phyloP scores from a whole-genome alignment of 352 stramenopile species.

The Phytophthora sojae region DNA sequence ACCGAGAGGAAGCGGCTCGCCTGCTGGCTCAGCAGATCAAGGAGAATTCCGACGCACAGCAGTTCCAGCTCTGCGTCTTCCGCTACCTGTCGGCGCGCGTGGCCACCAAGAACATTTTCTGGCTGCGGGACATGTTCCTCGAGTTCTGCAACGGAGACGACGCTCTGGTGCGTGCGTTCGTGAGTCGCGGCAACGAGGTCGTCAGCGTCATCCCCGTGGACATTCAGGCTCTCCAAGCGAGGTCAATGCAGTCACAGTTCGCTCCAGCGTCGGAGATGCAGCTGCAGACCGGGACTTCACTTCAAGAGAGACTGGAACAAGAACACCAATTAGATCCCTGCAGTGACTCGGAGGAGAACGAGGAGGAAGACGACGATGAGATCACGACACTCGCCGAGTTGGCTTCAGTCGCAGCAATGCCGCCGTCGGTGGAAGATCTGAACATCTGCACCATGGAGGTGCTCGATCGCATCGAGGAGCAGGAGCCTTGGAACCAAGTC shows the following conservation, averaged over 20 bases:
- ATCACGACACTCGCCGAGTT: neutral
- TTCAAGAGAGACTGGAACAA: neutral
- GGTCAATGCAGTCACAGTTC: neutral
- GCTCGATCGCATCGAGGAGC: constrained; percentile 31
- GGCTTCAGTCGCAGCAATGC: neutral
- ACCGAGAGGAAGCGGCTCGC: constrained; percentile 19
- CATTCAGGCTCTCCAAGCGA: neutral
- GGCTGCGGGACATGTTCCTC: neutral
- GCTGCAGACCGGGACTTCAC: neutral
- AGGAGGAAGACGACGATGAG: neutral
- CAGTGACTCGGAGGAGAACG: neutral
- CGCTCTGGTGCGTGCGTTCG: neutral
- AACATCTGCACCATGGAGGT: constrained; percentile 15
- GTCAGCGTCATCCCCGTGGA: neutral
- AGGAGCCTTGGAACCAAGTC: constrained; percentile 33
- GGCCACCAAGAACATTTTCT: neutral
- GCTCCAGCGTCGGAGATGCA: neutral
- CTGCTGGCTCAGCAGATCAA: constrained; percentile 17
- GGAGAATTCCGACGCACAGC: neutral
- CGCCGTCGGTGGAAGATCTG: neutral
- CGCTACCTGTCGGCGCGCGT: neutral
- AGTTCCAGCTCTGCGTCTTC: neutral
- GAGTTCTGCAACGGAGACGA: neutral
- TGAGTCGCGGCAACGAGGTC: neutral
- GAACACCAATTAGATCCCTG: neutral